Percentiles rank a stretch among this genome's conserved stretches.
These are phyloP conservation scores for Stipa capillata DNA, from an alignment of 176 grass and related monocot species.

Conservation along the genomic window DNA sequence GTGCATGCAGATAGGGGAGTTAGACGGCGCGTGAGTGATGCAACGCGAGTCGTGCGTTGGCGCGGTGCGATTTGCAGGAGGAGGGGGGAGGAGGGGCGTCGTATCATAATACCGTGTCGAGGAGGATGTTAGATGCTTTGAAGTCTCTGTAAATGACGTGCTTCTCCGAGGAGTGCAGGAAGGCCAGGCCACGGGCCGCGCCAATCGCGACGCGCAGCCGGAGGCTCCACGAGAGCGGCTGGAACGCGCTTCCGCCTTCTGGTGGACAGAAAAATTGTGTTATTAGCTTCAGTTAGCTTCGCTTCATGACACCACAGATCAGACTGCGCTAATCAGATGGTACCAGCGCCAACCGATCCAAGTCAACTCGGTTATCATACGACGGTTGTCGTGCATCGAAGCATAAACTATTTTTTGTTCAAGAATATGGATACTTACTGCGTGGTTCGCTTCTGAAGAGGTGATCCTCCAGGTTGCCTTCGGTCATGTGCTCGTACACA, in stretches of 20 bases:
- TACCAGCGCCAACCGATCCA: neutral
- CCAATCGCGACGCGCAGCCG: conserved; percentile 50
- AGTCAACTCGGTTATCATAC: neutral
- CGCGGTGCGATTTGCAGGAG: too few species aligned
- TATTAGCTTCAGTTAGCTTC: neutral
- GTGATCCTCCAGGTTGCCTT: conserved; percentile 71
- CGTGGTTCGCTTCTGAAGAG: conserved; percentile 55
- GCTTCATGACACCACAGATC: too few species aligned
- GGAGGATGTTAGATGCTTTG: conserved; percentile 74
- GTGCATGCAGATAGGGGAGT: neutral
- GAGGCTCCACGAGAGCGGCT: conserved; percentile 56
- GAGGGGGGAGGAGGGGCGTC: too few species aligned
- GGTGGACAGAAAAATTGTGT: neutral
- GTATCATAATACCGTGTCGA: conserved; percentile 65
- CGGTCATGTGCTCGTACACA: conserved; percentile 71
- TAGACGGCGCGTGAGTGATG: neutral
- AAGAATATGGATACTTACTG: neutral
- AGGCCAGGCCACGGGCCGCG: conserved; percentile 49
- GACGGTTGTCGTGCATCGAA: too few species aligned
- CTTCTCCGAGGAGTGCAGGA: conserved; percentile 68
- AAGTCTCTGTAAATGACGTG: conserved; percentile 79
- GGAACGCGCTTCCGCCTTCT: conserved; percentile 36
- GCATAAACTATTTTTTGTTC: neutral
- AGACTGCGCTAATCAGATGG: neutral
- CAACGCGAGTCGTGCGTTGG: too few species aligned